A percentile compares a stretch with the other conserved stretches of the same genome.
Evolutionary conservation across 148 eudicot species (phyloP).

Genomic region (Salicornia ramosissima): DNA sequence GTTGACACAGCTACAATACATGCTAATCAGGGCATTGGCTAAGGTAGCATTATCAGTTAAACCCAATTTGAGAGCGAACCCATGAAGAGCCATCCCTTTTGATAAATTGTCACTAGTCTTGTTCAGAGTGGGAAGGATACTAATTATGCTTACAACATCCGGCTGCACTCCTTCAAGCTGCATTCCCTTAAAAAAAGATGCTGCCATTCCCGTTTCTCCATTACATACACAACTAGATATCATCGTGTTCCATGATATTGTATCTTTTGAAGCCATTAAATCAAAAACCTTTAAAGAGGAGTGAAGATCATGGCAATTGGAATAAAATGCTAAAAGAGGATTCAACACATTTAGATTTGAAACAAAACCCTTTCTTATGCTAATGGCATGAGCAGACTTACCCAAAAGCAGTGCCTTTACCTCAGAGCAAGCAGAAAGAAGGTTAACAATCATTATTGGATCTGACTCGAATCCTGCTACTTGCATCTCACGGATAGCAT

Average conservation of each 20-base stretch:
- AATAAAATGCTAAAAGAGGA: slow-evolving; percentile 56
- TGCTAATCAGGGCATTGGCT: slow-evolving; percentile 52
- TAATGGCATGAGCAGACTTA: slow-evolving; percentile 60
- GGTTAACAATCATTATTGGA: slow-evolving; percentile 42
- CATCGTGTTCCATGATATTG: slow-evolving; percentile 67
- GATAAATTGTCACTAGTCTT: slow-evolving; percentile 28
- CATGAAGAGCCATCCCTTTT: slow-evolving; percentile 50
- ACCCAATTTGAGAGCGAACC: slow-evolving; percentile 40
- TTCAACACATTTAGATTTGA: slow-evolving; percentile 43
- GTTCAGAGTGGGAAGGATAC: slow-evolving; percentile 45
- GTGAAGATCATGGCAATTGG: slow-evolving; percentile 31
- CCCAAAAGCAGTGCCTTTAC: slow-evolving; percentile 39
- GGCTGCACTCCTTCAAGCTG: slow-evolving; percentile 43
- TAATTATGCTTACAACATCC: slow-evolving; percentile 52
- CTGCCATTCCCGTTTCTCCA: slow-evolving; percentile 35
- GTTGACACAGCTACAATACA: slow-evolving; percentile 49
- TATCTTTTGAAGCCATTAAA: slow-evolving; percentile 36
- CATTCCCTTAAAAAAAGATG: slow-evolving; percentile 38
- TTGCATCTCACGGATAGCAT: slow-evolving; percentile 46
- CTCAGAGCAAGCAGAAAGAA: slow-evolving; percentile 57
- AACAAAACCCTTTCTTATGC: slow-evolving; percentile 44
- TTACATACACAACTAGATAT: slow-evolving; percentile 51
- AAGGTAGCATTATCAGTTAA: slow-evolving; percentile 37
- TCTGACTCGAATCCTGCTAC: slow-evolving; percentile 42
- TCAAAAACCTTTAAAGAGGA: slow-evolving; percentile 38